These are phyloP conservation scores for Entomortierella lignicola DNA, from an alignment of 192 early-diverging fungal genomes.

Conservation along the genomic window DNA sequence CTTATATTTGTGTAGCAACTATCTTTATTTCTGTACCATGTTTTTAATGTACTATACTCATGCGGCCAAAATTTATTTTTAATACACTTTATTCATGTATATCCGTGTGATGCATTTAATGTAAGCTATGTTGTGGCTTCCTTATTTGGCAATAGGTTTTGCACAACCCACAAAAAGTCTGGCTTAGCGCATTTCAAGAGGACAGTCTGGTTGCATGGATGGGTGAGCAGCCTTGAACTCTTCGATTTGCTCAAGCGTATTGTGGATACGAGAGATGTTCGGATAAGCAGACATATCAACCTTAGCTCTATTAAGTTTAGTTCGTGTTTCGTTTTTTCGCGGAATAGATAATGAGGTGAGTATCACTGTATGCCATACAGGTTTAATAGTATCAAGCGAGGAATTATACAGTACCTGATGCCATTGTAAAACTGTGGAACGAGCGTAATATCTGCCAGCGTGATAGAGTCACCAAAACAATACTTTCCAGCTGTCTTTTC, in stretches of 20 bases:
- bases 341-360: too few relatives aligned
- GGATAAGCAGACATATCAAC: conserved; percentile 82
- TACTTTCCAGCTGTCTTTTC: conserved; percentile 76
- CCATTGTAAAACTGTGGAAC: conserved; percentile 87
- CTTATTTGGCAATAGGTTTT: too few relatives aligned
- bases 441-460: conserved; percentile 85
- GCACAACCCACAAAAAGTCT: too few relatives aligned
- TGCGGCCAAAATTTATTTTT: neutral
- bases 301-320: conserved; percentile 60
- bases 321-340: too few relatives aligned
- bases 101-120: too few relatives aligned
- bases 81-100: neutral
- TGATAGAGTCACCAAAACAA: conserved; percentile 85
- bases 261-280: conserved; percentile 70
- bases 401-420: conserved; percentile 66
- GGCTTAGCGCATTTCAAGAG: conserved; percentile 50
- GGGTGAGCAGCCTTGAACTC: conserved; percentile 75
- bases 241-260: conserved; percentile 62
- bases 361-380: too few relatives aligned
- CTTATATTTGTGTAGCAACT: too few relatives aligned
- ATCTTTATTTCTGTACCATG: neutral
- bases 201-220: conserved; percentile 72
- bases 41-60: neutral
- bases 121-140: too few relatives aligned
- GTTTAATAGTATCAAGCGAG: too few relatives aligned